phyloP scores from a whole-genome alignment of 805 yeast genomes.

The Saccharomycopsis amapae region DNA sequence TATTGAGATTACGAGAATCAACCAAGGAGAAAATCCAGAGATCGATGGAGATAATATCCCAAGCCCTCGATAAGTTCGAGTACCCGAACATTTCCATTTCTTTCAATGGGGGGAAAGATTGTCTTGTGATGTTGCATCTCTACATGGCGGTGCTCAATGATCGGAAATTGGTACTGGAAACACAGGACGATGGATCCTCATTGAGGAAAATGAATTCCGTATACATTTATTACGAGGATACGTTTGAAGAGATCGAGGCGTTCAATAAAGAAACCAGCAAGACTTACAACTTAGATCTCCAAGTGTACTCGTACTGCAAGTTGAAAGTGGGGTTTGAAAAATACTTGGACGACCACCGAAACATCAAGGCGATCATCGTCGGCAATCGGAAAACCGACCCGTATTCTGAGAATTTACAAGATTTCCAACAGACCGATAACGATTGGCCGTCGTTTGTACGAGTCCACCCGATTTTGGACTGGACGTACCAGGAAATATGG shows the following conservation, averaged over 20 bases:
- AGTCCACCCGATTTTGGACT: conserved; percentile 81
- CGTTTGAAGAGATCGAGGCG: conserved; percentile 61
- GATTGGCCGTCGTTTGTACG: conserved; percentile 88
- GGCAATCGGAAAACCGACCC: conserved; percentile 91
- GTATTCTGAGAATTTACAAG: conserved; percentile 50
- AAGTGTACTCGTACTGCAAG: conserved; percentile 32
- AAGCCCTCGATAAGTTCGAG: conserved; percentile 21
- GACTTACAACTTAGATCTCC: conserved; percentile 46
- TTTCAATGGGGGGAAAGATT: conserved; percentile 96
- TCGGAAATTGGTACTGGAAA: conserved; percentile 23
- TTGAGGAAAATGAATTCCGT: conserved; percentile 44
- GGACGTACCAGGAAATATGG: conserved; percentile 87
- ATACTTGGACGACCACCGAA: conserved; percentile 47
- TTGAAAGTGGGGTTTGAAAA: conserved; percentile 64
- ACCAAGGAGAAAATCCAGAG: conserved; percentile 16
- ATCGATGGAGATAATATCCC: conserved; percentile 8
- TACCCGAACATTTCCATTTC: conserved; percentile 62
- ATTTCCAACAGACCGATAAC: conserved; percentile 72
- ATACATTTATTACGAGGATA: conserved; percentile 65
- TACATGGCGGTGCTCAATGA: conserved; percentile 48
- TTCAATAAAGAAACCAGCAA: conserved; percentile 54
- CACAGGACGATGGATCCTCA: conserved; percentile 8
- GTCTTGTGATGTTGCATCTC: conserved; percentile 77
- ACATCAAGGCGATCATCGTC: conserved; percentile 68
- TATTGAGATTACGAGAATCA: conserved; percentile 2